phyloP scores from a whole-genome alignment of 306 rosid genomes.

The Purshia tridentata region DNA sequence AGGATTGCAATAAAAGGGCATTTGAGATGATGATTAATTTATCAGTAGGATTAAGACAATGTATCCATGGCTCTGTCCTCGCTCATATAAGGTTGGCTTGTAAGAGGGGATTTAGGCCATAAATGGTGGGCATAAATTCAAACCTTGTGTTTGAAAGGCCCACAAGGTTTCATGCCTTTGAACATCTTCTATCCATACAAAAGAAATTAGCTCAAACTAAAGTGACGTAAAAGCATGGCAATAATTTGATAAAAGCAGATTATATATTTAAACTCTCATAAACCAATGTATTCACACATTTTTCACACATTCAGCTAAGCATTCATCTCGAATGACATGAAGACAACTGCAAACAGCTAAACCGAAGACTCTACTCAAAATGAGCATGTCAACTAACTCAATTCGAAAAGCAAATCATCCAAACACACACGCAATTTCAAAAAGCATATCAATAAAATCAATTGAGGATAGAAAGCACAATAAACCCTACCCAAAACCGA shows the following conservation, averaged over 20 bases:
- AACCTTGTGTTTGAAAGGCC: background rate
- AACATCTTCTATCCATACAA: background rate
- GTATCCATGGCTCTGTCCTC: background rate
- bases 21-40: background rate
- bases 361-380: background rate
- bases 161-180: background rate
- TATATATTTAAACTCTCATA: background rate
- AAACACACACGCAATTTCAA: background rate
- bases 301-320: background rate
- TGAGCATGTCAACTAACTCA: background rate
- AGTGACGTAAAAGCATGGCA: background rate
- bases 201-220: background rate
- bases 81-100: background rate
- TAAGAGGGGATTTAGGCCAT: background rate
- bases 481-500: conserved; percentile 82
- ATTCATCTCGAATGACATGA: background rate
- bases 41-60: background rate
- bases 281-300: background rate
- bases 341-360: background rate
- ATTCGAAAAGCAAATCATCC: background rate
- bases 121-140: background rate
- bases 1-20: background rate
- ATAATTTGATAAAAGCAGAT: background rate
- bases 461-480: background rate
- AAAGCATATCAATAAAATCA: background rate